Evolutionary conservation across 2,329 filamentous ascomycete genomes (phyloP).

Genomic region (Neodidymelliopsis sp.): DNA sequence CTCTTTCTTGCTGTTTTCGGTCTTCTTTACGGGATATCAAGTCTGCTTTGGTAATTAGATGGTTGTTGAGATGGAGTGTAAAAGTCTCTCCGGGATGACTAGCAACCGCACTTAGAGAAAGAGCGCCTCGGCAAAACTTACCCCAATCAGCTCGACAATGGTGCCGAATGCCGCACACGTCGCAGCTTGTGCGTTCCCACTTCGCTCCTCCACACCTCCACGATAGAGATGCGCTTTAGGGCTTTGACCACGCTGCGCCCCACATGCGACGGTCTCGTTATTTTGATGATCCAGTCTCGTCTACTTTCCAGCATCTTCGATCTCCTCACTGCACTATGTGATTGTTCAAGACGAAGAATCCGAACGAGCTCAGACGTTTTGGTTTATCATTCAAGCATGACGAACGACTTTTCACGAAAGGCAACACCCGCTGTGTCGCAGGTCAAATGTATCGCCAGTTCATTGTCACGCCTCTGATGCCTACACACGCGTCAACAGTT

Average conservation of each 20-base stretch:
- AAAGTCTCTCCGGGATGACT: conserved; percentile 19
- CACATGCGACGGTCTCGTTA: not conserved
- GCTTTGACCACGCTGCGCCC: not conserved
- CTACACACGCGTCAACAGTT: too few relatives aligned
- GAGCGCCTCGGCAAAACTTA: conserved; percentile 4
- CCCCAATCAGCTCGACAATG: not conserved
- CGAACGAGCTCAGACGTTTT: not conserved
- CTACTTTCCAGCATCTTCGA: not conserved
- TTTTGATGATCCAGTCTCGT: not conserved
- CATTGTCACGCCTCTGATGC: too few relatives aligned
- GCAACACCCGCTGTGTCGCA: not conserved
- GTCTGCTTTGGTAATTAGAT: conserved; percentile 1
- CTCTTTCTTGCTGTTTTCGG: conserved; percentile 7
- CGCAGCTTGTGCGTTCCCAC: not conserved
- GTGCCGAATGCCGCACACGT: not conserved
- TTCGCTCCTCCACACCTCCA: not conserved
- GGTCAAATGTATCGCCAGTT: too few relatives aligned
- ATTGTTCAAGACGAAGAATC: not conserved
- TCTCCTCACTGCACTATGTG: not conserved
- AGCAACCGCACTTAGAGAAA: not conserved
- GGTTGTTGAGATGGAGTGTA: conserved; percentile 13
- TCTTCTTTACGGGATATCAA: conserved; percentile 1
- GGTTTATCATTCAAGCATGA: not conserved
- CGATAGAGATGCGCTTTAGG: not conserved
- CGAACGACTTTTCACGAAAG: not conserved